phyloP scores from a whole-genome alignment of 305 asterid species.

The Nicotiana rustica region DNA sequence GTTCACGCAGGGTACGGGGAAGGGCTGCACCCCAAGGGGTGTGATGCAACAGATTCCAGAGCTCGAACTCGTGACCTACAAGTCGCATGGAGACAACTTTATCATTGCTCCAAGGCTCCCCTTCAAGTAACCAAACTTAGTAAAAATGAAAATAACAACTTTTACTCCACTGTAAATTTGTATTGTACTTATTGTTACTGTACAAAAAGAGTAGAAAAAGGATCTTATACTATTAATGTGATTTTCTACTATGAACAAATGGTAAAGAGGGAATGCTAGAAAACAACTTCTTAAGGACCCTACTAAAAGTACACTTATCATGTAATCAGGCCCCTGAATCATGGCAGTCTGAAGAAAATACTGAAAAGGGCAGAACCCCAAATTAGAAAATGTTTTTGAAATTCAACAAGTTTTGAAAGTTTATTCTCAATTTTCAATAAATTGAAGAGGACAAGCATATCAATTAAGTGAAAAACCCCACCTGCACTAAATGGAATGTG shows the following conservation, averaged over 20 bases:
- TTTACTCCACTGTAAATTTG: not conserved
- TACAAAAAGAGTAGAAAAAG: not conserved
- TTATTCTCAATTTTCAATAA: slow-evolving; percentile 19
- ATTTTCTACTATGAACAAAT: slow-evolving; percentile 22
- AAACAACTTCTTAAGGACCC: not conserved
- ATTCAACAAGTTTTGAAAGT: slow-evolving; percentile 31
- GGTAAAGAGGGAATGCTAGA: not conserved
- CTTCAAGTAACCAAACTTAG: not conserved
- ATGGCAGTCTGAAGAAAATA: slow-evolving; percentile 13
- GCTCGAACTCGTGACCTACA: no score
- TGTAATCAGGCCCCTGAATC: slow-evolving; percentile 21
- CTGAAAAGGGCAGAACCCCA: slow-evolving; percentile 26
- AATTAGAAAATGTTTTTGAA: slow-evolving; percentile 31
- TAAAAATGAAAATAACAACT: no score
- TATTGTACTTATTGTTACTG: not conserved
- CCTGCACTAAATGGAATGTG: slow-evolving; percentile 35
- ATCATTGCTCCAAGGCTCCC: no score
- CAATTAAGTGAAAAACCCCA: slow-evolving; percentile 26
- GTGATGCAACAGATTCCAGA: no score
- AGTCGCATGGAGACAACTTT: no score
- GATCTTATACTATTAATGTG: not conserved
- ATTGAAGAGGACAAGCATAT: slow-evolving; percentile 25
- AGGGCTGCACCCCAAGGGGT: no score
- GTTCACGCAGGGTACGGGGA: no score
- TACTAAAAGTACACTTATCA: slow-evolving; percentile 19